Evolutionary conservation across 1,284 basidiomycete genomes (phyloP), one percentile per base, ranked within the genome.

Genomic region (Neolentinus lepideus): DNA sequence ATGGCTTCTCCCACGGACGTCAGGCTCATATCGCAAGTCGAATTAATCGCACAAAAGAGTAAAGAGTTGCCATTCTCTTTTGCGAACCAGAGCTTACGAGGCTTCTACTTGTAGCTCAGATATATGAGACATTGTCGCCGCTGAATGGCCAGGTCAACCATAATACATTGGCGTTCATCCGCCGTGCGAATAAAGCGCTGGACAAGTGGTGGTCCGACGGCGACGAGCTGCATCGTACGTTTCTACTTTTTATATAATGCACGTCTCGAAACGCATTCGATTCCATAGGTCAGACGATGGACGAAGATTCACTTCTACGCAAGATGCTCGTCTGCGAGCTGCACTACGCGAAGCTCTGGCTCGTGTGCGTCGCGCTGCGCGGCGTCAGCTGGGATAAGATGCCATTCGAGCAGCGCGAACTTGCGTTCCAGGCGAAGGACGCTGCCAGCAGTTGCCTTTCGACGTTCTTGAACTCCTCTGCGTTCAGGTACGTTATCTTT

Each of bases 321-420:
- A 93, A 92, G 69, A 84, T 95, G 47, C 81, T 96, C 31, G 85
- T 85, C 1, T 89, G 90, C 8, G 94, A 97, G 65, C 75, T 95
- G 57, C 86, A 94, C 64, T 93, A 94, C 66, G 90, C 93, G 26
- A 93, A 96, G 68, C 75, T 97, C 3, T 97, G 94, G 92, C 83
- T 95, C 31, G 88, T 94, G 27, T 96, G 94, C 65, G 89, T 95
- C 3, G 93, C 92, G 9, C 75, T 97, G 35, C 83, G 94, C 56
- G 94, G 94, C 4, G 90, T 88, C 38, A 85, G 90, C 10, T 96
- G 93, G 90, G 92, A 96, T 64, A 94, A 93, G 71, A 94, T 96
- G 87, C 84, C 90, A 1, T 91, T 90, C 57, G 94, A 95, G 66
- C 94, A 96, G 67, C 84, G 91, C 31, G 93, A 96, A 67, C 80